These are phyloP conservation scores for Solanum phureja DNA, from an alignment of 257 asterid species.

Conservation along the genomic window DNA sequence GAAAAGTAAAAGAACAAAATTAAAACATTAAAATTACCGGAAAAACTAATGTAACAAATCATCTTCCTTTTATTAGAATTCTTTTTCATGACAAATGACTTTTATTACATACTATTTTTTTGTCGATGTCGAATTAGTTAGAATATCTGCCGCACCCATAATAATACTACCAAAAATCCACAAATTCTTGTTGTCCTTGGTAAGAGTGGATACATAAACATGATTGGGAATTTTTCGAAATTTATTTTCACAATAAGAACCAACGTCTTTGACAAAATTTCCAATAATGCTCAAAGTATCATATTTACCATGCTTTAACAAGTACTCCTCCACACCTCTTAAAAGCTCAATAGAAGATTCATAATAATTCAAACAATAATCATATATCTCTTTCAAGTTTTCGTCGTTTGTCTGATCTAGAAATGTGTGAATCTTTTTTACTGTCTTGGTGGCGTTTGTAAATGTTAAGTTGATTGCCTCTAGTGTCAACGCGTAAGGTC, in stretches of 20 bases:
- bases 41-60: no score
- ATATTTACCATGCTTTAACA: not conserved
- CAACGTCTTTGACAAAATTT: not conserved
- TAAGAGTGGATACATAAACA: not conserved
- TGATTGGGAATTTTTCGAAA: not conserved
- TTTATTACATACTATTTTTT: not conserved
- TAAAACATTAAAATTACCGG: no score
- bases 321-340: not conserved
- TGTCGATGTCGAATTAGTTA: not conserved
- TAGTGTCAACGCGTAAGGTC: not conserved
- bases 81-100: not conserved
- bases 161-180: not conserved
- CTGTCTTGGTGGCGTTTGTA: not conserved
- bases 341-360: no score
- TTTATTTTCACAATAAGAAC: not conserved
- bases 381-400: not conserved
- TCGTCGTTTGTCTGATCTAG: not conserved
- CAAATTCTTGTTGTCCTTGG: not conserved
- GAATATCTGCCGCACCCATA: not conserved
- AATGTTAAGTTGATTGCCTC: not conserved
- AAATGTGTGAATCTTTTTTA: not conserved
- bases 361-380: not conserved
- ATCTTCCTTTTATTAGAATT: not conserved
- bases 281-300: not conserved
- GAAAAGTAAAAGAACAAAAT: no score